phyloP scores from a whole-genome alignment of 116 monocot genomes.

The Cymodocea nodosa region DNA sequence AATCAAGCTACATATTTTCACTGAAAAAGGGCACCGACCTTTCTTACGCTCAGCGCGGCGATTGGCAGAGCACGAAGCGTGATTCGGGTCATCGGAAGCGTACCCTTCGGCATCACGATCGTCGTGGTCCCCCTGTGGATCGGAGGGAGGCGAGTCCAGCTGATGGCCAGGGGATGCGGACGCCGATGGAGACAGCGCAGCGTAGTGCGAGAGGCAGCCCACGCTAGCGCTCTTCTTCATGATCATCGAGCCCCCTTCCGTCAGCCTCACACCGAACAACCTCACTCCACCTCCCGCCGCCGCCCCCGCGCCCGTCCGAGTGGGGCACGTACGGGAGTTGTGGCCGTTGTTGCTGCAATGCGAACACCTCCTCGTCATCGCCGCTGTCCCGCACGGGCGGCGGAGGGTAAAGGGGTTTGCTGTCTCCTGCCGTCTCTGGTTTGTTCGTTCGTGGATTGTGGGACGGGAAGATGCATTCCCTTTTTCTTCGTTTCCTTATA shows the following conservation, averaged over 20 bases:
- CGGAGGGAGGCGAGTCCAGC: slow-evolving; percentile 8
- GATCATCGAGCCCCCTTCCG: slow-evolving; percentile 2
- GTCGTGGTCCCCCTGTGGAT: slow-evolving; percentile 3
- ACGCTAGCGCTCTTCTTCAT: slow-evolving; percentile 22
- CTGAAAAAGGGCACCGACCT: slow-evolving; percentile 11
- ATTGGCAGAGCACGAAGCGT: slow-evolving; percentile 20
- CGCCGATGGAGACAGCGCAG: slow-evolving; percentile 4
- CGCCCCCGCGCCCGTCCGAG: background rate
- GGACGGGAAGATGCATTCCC: too few relatives aligned
- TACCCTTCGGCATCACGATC: slow-evolving; percentile 11
- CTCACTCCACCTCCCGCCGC: background rate
- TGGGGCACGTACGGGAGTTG: slow-evolving; percentile 21
- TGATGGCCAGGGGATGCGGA: slow-evolving; percentile 1
- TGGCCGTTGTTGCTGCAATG: slow-evolving; percentile 27
- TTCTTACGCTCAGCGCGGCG: slow-evolving; percentile 20
- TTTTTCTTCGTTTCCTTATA: too few relatives aligned
- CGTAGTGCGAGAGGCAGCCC: slow-evolving; percentile 8
- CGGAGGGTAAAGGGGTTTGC: too few relatives aligned
- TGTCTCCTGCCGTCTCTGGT: too few relatives aligned
- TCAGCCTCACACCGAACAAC: slow-evolving; percentile 16
- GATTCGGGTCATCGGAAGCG: slow-evolving; percentile 25
- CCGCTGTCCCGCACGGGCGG: background rate
- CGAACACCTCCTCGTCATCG: slow-evolving; percentile 23
- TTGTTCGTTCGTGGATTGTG: too few relatives aligned
- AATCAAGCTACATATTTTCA: background rate